Conservation (phyloP, 176 grass and related monocot genomes). For the Zoysia pacifica region DNA sequence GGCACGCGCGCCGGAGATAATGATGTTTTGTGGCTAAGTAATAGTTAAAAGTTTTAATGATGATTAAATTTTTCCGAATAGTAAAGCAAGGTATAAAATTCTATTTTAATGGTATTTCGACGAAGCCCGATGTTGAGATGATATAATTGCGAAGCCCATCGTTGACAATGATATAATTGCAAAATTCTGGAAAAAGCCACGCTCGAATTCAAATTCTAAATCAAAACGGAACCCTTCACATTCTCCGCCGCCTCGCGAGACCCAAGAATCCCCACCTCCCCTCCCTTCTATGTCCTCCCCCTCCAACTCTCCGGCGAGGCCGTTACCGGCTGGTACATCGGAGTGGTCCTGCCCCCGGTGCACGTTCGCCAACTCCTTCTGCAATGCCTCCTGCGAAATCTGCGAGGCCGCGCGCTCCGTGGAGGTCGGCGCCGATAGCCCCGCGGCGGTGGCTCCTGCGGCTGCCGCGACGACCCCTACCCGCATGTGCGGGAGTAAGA, state of each 20-base stretch:
- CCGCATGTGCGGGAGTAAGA: slow-evolving; percentile 17
- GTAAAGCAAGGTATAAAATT: too few relatives aligned
- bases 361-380: slow-evolving; percentile 44
- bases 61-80: too few relatives aligned
- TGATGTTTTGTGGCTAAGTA: too few relatives aligned
- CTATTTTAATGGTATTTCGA: too few relatives aligned
- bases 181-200: too few relatives aligned
- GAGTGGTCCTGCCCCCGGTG: slow-evolving; percentile 53
- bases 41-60: too few relatives aligned
- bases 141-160: too few relatives aligned
- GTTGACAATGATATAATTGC: too few relatives aligned
- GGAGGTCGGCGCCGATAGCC: slow-evolving; percentile 50
- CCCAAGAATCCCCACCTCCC: not conserved
- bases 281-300: not conserved
- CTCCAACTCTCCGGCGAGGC: not conserved
- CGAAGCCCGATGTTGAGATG: too few relatives aligned
- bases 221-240: not conserved
- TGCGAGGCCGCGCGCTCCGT: slow-evolving; percentile 43
- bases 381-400: slow-evolving; percentile 26
- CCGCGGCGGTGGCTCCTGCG: slow-evolving; percentile 31
- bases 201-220: not conserved
- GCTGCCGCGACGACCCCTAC: not conserved
- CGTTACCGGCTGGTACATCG: not conserved
- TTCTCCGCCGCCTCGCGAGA: not conserved
- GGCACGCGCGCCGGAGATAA: too few relatives aligned